phyloP scores from a whole-genome alignment of 441 rosid species.

The Gossypium schwendimanii region DNA sequence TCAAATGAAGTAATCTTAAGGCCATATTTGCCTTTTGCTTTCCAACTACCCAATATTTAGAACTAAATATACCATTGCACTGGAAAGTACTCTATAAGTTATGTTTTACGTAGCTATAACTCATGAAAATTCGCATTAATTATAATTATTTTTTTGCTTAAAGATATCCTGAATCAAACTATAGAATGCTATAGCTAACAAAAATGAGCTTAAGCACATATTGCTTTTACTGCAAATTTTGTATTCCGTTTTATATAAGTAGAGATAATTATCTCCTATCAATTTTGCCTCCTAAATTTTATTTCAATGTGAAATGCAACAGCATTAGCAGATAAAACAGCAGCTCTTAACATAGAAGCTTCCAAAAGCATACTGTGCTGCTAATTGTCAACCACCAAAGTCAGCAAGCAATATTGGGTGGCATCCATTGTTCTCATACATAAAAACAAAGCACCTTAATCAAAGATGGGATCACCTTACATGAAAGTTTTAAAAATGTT shows the following conservation, averaged over 20 bases:
- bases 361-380: neutral
- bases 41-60: neutral
- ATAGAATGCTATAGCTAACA: neutral
- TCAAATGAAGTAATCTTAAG: neutral
- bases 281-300: neutral
- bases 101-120: neutral
- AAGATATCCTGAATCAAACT: neutral
- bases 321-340: neutral
- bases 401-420: neutral
- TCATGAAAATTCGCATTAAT: neutral
- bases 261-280: neutral
- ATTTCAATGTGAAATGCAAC: neutral
- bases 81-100: neutral
- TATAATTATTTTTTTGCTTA: neutral
- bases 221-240: neutral
- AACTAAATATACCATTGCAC: neutral
- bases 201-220: neutral
- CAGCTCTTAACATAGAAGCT: neutral
- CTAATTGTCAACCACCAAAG: neutral
- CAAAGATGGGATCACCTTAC: neutral
- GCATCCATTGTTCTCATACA: neutral
- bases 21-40: neutral
- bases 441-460: neutral
- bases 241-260: neutral
- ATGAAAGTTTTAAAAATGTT: neutral